Conservation (phyloP, 179 eudicot genomes). For the Beta macrorhiza region DNA sequence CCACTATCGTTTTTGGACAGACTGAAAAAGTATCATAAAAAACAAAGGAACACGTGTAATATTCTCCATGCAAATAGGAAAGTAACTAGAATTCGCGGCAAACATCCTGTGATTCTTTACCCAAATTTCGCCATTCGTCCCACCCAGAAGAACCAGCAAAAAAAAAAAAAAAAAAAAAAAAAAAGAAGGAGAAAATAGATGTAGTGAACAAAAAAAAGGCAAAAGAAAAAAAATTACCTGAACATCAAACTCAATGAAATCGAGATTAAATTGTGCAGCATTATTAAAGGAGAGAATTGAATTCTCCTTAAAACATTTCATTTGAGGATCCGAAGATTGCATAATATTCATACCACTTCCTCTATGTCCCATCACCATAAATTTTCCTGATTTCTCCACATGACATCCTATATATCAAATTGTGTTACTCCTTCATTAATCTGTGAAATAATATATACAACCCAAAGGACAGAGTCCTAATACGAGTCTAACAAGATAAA, state of each 20-base stretch:
- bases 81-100: conserved; percentile 17
- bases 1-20: neutral
- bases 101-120: conserved; percentile 11
- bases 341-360: conserved; percentile 36
- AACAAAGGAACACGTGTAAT: neutral
- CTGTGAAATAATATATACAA: too few relatives aligned
- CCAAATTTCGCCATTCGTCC: conserved; percentile 1
- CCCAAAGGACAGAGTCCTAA: too few relatives aligned
- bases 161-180: too few relatives aligned
- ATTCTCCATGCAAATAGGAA: neutral
- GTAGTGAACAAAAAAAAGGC: too few relatives aligned
- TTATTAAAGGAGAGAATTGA: conserved; percentile 29
- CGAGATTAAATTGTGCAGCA: conserved; percentile 25
- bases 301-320: conserved; percentile 30
- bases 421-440: too few relatives aligned
- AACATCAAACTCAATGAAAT: conserved; percentile 37
- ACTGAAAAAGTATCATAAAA: neutral
- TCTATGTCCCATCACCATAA: conserved; percentile 32
- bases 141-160: too few relatives aligned
- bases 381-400: conserved; percentile 11
- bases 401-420: neutral
- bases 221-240: conserved; percentile 23
- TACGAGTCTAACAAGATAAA: too few relatives aligned
- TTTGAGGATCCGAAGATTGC: conserved; percentile 23
- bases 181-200: neutral